These are phyloP conservation scores for Aspergillus costaricaensis DNA, from an alignment of 2,329 filamentous ascomycete genomes.

Conservation along the genomic window DNA sequence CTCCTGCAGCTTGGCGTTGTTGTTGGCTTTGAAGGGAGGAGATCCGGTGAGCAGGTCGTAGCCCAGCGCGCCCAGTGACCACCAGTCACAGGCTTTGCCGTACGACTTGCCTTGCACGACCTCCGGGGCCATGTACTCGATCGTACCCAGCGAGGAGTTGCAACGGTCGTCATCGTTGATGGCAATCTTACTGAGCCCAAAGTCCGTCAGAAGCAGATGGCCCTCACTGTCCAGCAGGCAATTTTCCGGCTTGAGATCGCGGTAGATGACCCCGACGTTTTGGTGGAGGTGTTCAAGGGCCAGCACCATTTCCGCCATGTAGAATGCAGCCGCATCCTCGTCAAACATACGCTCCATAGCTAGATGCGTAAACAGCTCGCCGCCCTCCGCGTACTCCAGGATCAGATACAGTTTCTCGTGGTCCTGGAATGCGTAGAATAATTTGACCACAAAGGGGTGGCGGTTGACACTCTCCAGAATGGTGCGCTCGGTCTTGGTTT, in stretches of 20 bases:
- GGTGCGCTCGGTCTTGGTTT: slow-evolving; percentile 93
- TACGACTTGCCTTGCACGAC: slow-evolving; percentile 86
- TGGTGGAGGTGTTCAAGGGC: slow-evolving; percentile 91
- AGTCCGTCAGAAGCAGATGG: slow-evolving; percentile 92
- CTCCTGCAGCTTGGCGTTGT: slow-evolving; percentile 92
- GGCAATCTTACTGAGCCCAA: slow-evolving; percentile 93
- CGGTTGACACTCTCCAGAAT: slow-evolving; percentile 95
- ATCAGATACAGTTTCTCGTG: slow-evolving; percentile 97
- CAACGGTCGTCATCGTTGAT: slow-evolving; percentile 70
- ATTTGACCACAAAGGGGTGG: slow-evolving; percentile 96
- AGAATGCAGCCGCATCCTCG: slow-evolving; percentile 87
- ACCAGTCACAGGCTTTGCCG: slow-evolving; percentile 96
- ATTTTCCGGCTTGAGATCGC: slow-evolving; percentile 97
- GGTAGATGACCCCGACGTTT: slow-evolving; percentile 90
- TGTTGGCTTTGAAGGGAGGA: slow-evolving; percentile 86
- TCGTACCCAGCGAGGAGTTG: slow-evolving; percentile 88
- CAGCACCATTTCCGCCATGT: slow-evolving; percentile 97
- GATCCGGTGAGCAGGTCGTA: slow-evolving; percentile 91
- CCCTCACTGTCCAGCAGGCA: slow-evolving; percentile 89
- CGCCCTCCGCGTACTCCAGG: slow-evolving; percentile 94
- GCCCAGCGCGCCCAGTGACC: slow-evolving; percentile 91
- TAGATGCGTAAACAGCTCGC: slow-evolving; percentile 94
- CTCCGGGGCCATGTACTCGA: slow-evolving; percentile 99
- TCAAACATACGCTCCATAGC: slow-evolving; percentile 93
- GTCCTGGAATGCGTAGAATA: slow-evolving; percentile 98